Percentiles rank a stretch among this genome's conserved stretches.
phyloP scores from a whole-genome alignment of 2,329 filamentous ascomycete species.

The Cladosporium oxysporum region DNA sequence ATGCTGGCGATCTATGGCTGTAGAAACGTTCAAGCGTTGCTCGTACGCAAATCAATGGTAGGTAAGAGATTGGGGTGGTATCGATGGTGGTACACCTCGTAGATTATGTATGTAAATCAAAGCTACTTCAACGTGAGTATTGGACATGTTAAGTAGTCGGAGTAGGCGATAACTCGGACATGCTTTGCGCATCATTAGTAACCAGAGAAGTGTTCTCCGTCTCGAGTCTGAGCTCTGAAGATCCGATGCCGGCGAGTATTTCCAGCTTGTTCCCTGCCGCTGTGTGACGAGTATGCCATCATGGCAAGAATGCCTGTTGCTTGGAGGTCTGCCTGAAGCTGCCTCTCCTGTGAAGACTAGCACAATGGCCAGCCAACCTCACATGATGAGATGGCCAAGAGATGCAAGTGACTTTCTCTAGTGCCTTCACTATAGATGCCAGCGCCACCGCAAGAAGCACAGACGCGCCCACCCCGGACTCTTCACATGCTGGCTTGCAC shows the following conservation, averaged over 20 bases:
- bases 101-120: neutral
- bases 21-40: neutral
- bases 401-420: neutral
- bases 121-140: neutral
- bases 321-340: neutral
- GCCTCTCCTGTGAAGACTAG: neutral
- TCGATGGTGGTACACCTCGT: neutral
- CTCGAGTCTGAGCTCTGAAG: constrained; percentile 14
- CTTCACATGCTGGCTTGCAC: constrained; percentile 2
- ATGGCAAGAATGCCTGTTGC: neutral
- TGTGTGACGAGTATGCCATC: neutral
- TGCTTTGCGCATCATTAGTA: constrained; percentile 13
- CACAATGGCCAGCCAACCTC: neutral
- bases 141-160: neutral
- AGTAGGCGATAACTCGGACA: neutral
- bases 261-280: constrained; percentile 16
- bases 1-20: constrained; percentile 22
- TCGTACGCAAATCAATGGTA: neutral
- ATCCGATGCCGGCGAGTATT: constrained; percentile 13
- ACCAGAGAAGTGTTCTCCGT: constrained; percentile 2
- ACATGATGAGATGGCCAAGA: neutral
- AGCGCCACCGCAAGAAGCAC: neutral
- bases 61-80: neutral
- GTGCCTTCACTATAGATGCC: neutral
- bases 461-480: constrained; percentile 10